These are phyloP conservation scores for Rubroshorea leprosula DNA, from an alignment of 345 rosid genomes.

Conservation along the genomic window DNA sequence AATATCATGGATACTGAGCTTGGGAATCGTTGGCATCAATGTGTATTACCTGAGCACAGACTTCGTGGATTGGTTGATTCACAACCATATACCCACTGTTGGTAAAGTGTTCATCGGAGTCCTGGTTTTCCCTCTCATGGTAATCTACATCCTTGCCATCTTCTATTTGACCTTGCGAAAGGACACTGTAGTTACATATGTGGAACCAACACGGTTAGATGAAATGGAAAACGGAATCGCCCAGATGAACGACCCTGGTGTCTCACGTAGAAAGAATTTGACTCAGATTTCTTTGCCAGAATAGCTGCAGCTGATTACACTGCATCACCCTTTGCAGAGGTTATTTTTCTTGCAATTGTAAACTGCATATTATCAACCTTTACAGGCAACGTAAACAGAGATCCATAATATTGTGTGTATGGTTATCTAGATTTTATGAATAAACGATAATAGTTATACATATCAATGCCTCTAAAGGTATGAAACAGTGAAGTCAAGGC, in stretches of 20 bases:
- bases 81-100: conserved; percentile 33
- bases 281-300: conserved; percentile 36
- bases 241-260: neutral
- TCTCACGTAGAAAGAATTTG: conserved; percentile 45
- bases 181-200: conserved; percentile 33
- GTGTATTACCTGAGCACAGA: conserved; percentile 49
- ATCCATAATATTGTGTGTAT: too few species aligned
- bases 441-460: too few species aligned
- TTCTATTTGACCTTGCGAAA: conserved; percentile 46
- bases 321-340: too few species aligned
- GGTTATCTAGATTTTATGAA: too few species aligned
- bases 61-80: conserved; percentile 46
- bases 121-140: conserved; percentile 51
- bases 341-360: too few species aligned
- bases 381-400: too few species aligned
- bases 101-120: conserved; percentile 45
- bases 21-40: conserved; percentile 52
- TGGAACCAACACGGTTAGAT: conserved; percentile 27
- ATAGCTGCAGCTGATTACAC: conserved; percentile 8
- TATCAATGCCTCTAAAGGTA: too few species aligned
- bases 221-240: conserved; percentile 26
- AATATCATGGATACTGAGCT: conserved; percentile 53
- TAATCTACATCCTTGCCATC: conserved; percentile 34
- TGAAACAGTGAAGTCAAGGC: too few species aligned
- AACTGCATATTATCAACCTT: too few species aligned